phyloP scores from a whole-genome alignment of 1,284 basidiomycete species.

The Leucoagaricus sp. region DNA sequence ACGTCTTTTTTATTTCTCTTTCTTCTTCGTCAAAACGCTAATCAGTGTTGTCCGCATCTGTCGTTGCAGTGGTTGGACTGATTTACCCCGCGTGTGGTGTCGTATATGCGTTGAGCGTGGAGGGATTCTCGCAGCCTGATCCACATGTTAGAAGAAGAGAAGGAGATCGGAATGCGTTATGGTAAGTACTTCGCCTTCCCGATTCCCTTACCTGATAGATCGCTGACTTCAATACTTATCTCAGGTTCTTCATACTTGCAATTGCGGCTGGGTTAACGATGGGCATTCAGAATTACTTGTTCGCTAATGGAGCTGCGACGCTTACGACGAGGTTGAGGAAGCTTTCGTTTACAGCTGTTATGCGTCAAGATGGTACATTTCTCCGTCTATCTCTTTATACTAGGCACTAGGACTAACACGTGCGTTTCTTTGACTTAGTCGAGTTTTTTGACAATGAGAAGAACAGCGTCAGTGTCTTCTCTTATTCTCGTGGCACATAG shows the following conservation, averaged over 20 bases:
- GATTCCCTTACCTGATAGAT: slow-evolving; percentile 12
- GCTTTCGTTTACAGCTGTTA: slow-evolving; percentile 67
- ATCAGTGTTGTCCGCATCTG: background rate
- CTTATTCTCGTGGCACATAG: no score
- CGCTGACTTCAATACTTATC: slow-evolving; percentile 26
- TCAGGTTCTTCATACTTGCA: slow-evolving; percentile 75
- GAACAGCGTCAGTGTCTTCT: slow-evolving; percentile 58
- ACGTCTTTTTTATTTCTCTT: slow-evolving; percentile 27
- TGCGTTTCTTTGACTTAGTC: slow-evolving; percentile 48
- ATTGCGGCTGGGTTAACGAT: slow-evolving; percentile 61
- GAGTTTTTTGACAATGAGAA: slow-evolving; percentile 84
- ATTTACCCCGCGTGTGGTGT: slow-evolving; percentile 86
- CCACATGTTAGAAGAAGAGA: slow-evolving; percentile 42
- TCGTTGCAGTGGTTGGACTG: slow-evolving; percentile 56
- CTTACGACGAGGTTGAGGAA: slow-evolving; percentile 68
- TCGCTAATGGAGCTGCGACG: slow-evolving; percentile 62
- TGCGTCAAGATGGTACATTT: slow-evolving; percentile 76
- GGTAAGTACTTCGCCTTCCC: slow-evolving; percentile 36
- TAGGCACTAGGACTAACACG: no score
- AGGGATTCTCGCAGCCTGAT: slow-evolving; percentile 53
- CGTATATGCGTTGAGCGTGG: slow-evolving; percentile 66
- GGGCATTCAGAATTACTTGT: slow-evolving; percentile 64
- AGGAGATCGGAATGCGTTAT: slow-evolving; percentile 68
- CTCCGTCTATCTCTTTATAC: no score
- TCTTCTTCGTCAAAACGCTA: background rate